These are phyloP conservation scores for Botryobasidium botryosum DNA, from an alignment of 768 basidiomycete genomes.

Conservation along the genomic window DNA sequence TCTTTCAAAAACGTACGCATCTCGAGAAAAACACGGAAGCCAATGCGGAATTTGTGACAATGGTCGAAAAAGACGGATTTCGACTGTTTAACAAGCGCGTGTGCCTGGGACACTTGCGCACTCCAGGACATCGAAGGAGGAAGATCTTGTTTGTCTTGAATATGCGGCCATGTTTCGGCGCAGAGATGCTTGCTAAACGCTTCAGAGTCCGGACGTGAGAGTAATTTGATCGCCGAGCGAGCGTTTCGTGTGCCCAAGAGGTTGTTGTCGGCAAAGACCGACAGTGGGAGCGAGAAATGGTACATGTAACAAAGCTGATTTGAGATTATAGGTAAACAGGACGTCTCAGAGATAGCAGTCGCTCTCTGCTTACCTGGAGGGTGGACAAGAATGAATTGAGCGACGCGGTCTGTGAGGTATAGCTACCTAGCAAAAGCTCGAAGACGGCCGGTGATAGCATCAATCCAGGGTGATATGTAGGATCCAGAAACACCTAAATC, in stretches of 20 bases:
- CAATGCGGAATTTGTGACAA: not conserved
- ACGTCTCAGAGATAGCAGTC: not conserved
- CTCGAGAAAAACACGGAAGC: not conserved
- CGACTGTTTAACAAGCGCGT: not conserved
- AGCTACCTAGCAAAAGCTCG: not conserved
- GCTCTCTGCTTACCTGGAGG: not conserved
- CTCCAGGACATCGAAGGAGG: not conserved
- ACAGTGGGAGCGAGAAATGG: not conserved
- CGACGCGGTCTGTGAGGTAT: not conserved
- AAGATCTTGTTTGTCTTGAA: not conserved
- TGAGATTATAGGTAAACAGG: not conserved
- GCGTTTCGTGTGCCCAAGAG: not conserved
- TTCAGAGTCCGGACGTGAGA: not conserved
- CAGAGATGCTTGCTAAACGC: not conserved
- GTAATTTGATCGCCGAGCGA: not conserved
- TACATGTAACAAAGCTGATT: not conserved
- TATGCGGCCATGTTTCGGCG: too few species aligned
- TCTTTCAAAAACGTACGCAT: not conserved
- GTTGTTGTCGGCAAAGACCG: not conserved
- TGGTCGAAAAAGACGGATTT: not conserved
- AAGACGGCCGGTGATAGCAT: not conserved
- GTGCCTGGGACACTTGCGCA: not conserved
- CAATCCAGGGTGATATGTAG: not conserved
- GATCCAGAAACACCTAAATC: not conserved
- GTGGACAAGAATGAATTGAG: not conserved